These are phyloP conservation scores for Taphrina communis DNA, from an alignment of 1,139 yeast genomes.

Conservation along the genomic window DNA sequence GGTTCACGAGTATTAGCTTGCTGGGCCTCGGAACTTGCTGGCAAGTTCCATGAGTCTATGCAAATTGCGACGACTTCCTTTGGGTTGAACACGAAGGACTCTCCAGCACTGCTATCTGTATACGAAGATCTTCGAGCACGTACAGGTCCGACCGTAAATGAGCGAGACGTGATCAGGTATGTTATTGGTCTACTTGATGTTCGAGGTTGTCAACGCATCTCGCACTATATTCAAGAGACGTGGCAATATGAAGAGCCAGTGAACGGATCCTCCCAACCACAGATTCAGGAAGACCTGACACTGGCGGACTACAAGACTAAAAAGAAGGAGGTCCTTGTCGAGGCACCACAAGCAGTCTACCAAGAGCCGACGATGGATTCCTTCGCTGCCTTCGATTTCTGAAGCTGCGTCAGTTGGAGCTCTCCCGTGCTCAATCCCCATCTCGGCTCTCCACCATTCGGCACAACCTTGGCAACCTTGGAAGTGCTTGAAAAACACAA, in stretches of 20 bases:
- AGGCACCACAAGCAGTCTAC: conserved; percentile 29
- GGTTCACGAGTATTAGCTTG: conserved; percentile 12
- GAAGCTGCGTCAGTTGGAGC: conserved; percentile 13
- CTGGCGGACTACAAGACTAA: conserved; percentile 18
- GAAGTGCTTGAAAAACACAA: no score
- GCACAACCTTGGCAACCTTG: no score
- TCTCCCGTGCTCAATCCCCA: not conserved
- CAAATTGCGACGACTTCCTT: conserved; percentile 3
- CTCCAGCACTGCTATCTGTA: conserved; percentile 4
- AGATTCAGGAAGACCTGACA: conserved; percentile 21
- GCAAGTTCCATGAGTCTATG: conserved; percentile 1
- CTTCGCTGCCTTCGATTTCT: conserved; percentile 38
- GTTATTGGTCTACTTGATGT: not conserved
- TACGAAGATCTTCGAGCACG: conserved; percentile 6
- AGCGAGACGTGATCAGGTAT: conserved; percentile 6
- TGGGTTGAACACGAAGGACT: not conserved
- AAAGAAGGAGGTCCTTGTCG: conserved; percentile 25
- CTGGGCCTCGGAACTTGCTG: conserved; percentile 10
- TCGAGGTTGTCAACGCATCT: conserved; percentile 23
- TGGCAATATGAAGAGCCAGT: conserved; percentile 12
- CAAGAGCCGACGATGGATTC: conserved; percentile 40
- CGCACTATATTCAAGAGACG: not conserved
- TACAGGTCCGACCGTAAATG: not conserved
- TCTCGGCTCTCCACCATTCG: conserved; percentile 12
- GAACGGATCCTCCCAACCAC: not conserved